A percentile compares a stretch with the other conserved stretches of the same genome.
phyloP scores from a whole-genome alignment of 345 rosid species.

The Cardamine resedifolia region DNA sequence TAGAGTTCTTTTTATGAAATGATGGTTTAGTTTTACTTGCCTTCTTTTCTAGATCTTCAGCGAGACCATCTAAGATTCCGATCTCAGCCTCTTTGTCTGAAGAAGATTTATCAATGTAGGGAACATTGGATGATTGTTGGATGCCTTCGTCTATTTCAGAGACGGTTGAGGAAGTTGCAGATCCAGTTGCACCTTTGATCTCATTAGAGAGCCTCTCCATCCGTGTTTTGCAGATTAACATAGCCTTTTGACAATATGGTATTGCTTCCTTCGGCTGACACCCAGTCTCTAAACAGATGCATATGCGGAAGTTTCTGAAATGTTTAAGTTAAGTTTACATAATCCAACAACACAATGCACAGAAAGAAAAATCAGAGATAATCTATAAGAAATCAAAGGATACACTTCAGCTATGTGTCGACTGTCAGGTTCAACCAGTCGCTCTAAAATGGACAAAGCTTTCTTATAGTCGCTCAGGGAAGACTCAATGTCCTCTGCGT shows the following conservation, averaged over 20 bases:
- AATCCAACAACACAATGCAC: not conserved
- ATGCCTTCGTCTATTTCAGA: slow-evolving; percentile 54
- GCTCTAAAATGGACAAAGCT: slow-evolving; percentile 67
- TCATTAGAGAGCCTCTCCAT: slow-evolving; percentile 61
- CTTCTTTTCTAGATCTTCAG: slow-evolving; percentile 88
- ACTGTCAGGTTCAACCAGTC: slow-evolving; percentile 85
- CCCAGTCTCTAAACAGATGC: slow-evolving; percentile 84
- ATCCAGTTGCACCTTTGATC: slow-evolving; percentile 48
- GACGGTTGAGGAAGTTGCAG: slow-evolving; percentile 51
- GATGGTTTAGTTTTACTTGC: slow-evolving; percentile 36
- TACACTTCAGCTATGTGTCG: slow-evolving; percentile 87
- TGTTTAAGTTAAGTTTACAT: slow-evolving; percentile 47
- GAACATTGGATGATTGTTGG: slow-evolving; percentile 57
- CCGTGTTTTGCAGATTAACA: slow-evolving; percentile 68
- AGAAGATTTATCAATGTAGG: slow-evolving; percentile 42
- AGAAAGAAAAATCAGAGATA: not conserved
- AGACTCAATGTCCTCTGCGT: slow-evolving; percentile 90
- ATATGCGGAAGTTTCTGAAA: slow-evolving; percentile 81
- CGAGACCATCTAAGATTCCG: slow-evolving; percentile 58
- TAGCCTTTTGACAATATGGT: slow-evolving; percentile 76
- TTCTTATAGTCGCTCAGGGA: slow-evolving; percentile 80
- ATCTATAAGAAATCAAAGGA: slow-evolving; percentile 43
- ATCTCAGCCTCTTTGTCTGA: slow-evolving; percentile 79
- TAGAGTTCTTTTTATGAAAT: not conserved
- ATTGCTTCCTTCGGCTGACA: slow-evolving; percentile 76